Base-by-base conservation (phyloP, 164 flowering plant genomes). In the Magnolia officinalis region DNA sequence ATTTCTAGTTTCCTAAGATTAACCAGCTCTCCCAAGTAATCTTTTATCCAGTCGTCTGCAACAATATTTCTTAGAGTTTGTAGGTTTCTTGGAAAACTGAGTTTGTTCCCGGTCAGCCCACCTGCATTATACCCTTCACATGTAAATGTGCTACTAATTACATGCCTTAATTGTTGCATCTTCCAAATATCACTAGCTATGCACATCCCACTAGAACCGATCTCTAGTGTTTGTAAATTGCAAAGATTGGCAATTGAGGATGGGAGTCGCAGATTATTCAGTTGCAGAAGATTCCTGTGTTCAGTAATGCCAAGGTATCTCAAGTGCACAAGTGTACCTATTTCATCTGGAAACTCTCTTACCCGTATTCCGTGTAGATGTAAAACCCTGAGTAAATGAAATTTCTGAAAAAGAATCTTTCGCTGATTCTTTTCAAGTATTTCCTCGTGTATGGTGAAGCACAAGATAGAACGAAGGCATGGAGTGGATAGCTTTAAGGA, bases 191-290 rank as follows among this genome's bases (percentile, higher is more conserved):
- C 31, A 66, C 11, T 26, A 66, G 70, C 45, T 66, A 66, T 7
- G 2, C 6, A 0, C 19, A 19, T 24, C 6, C 0, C 1, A 1
- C 0, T 1, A 63, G 14, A 18, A 0, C 0, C 19, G 4, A 63
- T 9, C 9, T 6, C 23, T n/a, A 63, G 23, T 18, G 2, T n/a
- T 63, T 3, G 70, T 66, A 66, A 5, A 26, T 23, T 66, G 14
- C 16, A 13, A 26, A 24, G 70, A 26, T 66, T 66, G 23, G 16
- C 70, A 21, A 66, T 66, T 0, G 13, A 21, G 1, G 70, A 21
- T 1, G 26, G 13, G 23, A 66, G n/a, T n/a, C n/a, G n/a, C n/a
- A n/a, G n/a, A n/a, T n/a, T n/a, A n/a, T n/a, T n/a, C n/a, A n/a
- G n/a, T n/a, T n/a, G n/a, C n/a, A n/a, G n/a, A n/a, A n/a, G n/a